These are phyloP conservation scores for Endoconidiophora laricicola DNA, from an alignment of 2,329 filamentous ascomycete species.

Conservation along the genomic window DNA sequence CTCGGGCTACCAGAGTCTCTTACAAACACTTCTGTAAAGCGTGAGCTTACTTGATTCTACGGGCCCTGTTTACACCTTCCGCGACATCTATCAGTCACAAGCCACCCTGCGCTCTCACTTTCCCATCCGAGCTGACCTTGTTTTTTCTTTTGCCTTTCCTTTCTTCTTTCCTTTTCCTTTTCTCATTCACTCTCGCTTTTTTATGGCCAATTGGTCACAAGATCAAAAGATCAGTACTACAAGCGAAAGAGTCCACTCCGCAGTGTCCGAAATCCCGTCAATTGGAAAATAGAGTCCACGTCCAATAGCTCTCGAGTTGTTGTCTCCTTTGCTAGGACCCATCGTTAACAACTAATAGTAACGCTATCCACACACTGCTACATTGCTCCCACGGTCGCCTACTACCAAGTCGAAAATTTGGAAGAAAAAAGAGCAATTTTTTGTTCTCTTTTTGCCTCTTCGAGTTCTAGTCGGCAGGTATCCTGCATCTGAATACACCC, in stretches of 20 bases:
- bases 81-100: background rate
- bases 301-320: background rate
- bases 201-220: background rate
- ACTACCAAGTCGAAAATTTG: background rate
- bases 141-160: background rate
- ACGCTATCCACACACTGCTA: background rate
- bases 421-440: background rate
- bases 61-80: constrained; percentile 2
- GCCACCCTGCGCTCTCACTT: constrained; percentile 7
- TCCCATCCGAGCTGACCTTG: constrained; percentile 1
- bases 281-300: background rate
- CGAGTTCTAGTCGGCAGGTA: background rate
- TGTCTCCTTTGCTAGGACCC: background rate
- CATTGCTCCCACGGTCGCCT: background rate
- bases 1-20: background rate
- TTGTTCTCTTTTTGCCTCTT: background rate
- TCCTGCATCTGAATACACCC: constrained; percentile 2
- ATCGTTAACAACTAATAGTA: background rate
- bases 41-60: background rate
- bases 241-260: too few relatives aligned
- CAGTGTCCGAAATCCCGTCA: too few relatives aligned
- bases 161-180: background rate
- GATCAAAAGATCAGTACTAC: background rate
- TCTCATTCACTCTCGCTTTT: background rate
- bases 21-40: background rate